Conservation (phyloP, 805 yeast species). For the Gaillardinia entomophila region DNA sequence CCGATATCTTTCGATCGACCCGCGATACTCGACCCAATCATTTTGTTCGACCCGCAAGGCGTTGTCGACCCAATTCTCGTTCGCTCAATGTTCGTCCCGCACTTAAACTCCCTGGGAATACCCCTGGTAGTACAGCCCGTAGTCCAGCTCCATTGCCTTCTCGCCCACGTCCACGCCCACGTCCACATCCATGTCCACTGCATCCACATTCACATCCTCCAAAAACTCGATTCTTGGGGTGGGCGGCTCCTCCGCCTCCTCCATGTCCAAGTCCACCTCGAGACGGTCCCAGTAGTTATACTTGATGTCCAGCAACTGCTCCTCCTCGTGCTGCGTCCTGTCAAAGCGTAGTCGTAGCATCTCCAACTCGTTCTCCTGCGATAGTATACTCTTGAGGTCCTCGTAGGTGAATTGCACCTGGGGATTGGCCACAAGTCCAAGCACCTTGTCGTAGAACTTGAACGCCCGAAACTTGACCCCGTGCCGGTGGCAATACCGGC, state of each 20-base stretch:
- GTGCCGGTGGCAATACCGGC: conserved; percentile 17
- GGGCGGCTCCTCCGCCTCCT: too few species aligned
- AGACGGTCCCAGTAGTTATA: conserved; percentile 35
- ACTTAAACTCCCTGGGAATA: too few species aligned
- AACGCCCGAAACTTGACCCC: conserved; percentile 12
- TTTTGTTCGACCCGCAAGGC: too few species aligned
- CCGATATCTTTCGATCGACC: too few species aligned
- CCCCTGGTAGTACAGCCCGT: conserved; percentile 13
- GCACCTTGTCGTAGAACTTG: conserved; percentile 16
- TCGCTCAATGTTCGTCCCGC: too few species aligned
- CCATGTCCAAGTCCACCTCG: conserved; percentile 24
- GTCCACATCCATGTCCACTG: conserved; percentile 4
- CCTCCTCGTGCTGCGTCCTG: conserved; percentile 10
- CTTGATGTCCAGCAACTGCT: conserved; percentile 14
- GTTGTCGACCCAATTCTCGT: too few species aligned
- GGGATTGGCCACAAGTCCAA: conserved; percentile 14
- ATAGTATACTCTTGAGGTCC: conserved; percentile 19
- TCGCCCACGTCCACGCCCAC: conserved; percentile 1
- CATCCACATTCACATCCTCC: conserved; percentile 1
- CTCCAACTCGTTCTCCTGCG: conserved; percentile 22
- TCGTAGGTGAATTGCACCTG: conserved; percentile 10
- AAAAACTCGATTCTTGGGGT: too few species aligned
- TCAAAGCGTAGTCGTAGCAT: conserved; percentile 3
- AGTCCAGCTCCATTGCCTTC: conserved; percentile 8
- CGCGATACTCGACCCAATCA: too few species aligned